Conservation (phyloP, 306 rosid species). For the Abrus pulchellus region DNA sequence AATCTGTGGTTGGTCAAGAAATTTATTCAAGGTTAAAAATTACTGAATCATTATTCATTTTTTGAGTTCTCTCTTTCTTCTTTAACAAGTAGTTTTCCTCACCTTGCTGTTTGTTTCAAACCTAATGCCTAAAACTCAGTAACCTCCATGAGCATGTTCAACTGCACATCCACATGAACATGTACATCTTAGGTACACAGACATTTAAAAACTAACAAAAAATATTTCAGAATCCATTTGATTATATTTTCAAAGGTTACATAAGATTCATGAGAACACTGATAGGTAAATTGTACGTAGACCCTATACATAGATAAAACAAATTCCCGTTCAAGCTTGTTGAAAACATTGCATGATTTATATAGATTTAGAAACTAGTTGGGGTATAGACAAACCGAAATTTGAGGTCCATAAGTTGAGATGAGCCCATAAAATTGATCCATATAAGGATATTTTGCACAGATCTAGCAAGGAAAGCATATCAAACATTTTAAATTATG, state of each 20-base stretch:
- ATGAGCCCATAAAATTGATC: slow-evolving; percentile 76
- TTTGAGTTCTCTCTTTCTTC: not conserved
- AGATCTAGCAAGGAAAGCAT: slow-evolving; percentile 55
- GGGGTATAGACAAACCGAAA: slow-evolving; percentile 64
- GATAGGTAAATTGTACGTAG: slow-evolving; percentile 11
- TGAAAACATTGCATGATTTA: not conserved
- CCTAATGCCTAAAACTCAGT: not conserved
- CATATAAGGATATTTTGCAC: slow-evolving; percentile 67
- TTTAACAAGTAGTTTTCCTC: not conserved
- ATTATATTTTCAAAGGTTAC: not conserved
- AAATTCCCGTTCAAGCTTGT: slow-evolving; percentile 38
- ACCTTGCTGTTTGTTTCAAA: slow-evolving; percentile 10
- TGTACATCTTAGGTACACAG: not conserved
- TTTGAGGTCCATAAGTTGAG: slow-evolving; percentile 75
- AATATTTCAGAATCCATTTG: slow-evolving; percentile 2
- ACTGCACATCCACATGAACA: not conserved
- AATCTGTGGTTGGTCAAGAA: not conserved
- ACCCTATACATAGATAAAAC: slow-evolving; percentile 1
- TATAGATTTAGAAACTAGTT: slow-evolving; percentile 35
- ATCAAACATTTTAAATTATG: slow-evolving; percentile 5
- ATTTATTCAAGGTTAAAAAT: not conserved
- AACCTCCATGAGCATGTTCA: not conserved
- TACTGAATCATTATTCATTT: not conserved
- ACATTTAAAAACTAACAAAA: not conserved
- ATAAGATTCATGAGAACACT: slow-evolving; percentile 31